A percentile compares a stretch with the other conserved stretches of the same genome.
Conservation (phyloP, 169 alveolate genomes). For the Cryptosporidium baileyi region DNA sequence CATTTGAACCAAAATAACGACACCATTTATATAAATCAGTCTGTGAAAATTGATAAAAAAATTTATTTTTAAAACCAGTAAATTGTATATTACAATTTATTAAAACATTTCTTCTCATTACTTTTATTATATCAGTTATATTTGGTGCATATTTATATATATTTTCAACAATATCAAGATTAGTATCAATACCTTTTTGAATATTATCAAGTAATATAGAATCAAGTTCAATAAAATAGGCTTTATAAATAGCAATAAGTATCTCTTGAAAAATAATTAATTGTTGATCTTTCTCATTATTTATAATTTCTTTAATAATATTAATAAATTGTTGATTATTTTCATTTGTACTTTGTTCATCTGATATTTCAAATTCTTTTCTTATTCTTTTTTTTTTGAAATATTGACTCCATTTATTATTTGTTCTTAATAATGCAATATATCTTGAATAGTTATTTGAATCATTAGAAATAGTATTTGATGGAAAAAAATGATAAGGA, state of each 20-base stretch:
- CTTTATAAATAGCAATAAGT: slow-evolving; percentile 19
- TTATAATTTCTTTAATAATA: slow-evolving; percentile 5
- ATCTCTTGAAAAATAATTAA: slow-evolving; percentile 9
- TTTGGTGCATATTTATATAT: slow-evolving; percentile 24
- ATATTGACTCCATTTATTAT: slow-evolving; percentile 22
- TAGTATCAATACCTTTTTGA: not conserved
- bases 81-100: not conserved
- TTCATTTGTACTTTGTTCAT: not conserved
- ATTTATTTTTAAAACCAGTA: slow-evolving; percentile 54
- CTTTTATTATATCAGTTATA: slow-evolving; percentile 15
- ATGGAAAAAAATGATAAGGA: slow-evolving; percentile 57
- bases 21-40: slow-evolving; percentile 56
- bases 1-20: slow-evolving; percentile 17
- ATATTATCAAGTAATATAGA: too few species aligned
- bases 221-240: slow-evolving; percentile 42
- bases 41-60: not conserved
- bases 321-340: not conserved
- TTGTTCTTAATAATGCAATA: slow-evolving; percentile 16
- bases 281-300: slow-evolving; percentile 16
- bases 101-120: slow-evolving; percentile 39
- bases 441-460: slow-evolving; percentile 32
- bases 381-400: slow-evolving; percentile 14
- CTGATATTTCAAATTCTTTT: not conserved
- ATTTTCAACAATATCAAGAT: not conserved
- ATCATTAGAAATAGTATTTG: slow-evolving; percentile 6